Base-by-base conservation (phyloP, 805 yeast species). In the Hagleromyces aurorensis region DNA sequence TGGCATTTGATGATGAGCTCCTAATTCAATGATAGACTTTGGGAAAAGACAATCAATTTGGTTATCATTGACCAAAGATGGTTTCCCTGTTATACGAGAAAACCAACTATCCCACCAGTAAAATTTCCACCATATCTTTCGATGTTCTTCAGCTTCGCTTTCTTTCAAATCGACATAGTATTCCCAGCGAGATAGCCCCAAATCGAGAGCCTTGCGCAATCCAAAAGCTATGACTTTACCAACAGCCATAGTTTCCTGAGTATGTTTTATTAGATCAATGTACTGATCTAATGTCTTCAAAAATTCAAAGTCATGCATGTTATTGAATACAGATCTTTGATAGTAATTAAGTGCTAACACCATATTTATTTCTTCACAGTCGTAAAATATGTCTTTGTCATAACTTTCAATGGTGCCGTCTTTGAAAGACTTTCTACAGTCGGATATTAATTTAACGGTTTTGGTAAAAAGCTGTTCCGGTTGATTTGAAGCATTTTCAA, bases 81-180 rank as follows among this genome's bases (percentile, higher is more conserved):
- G 35, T 16, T 40, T 43, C 1, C 46, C 46, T 3, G 41, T 27
- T 4, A 23, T 14, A 2, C 33, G 8, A 4, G 43, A 17, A 24
- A 23, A 27, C 46, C 44, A 43, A 15, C 31, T 33, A 30, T 40
- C 46, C 44, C 44, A 40, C 46, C 44, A 39, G 13, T 31, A 32
- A 15, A 34, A 25, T 8, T 29, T 33, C 48, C 46, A 43, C 44
- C 44, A 43, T 4, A 37, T 8, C 18, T 21, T 21, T 11, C 48
- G 29, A 6, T 27, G 25, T 13, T 26, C 15, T 12, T 43, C 39
- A 2, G 46, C 46, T 8, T 17, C 13, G 3, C 8, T n/a, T 27
- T 41, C 44, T 4, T 23, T 21, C 7, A 30, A 8, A 5, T 22
- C 25, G 7, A 37, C 19, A n/a, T 43, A 35, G 21, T 33, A 41